A percentile compares a stretch with the other conserved stretches of the same genome.
Evolutionary conservation across 1,139 yeast genomes (phyloP).

Genomic region (Scheffersomyces stambukii): DNA sequence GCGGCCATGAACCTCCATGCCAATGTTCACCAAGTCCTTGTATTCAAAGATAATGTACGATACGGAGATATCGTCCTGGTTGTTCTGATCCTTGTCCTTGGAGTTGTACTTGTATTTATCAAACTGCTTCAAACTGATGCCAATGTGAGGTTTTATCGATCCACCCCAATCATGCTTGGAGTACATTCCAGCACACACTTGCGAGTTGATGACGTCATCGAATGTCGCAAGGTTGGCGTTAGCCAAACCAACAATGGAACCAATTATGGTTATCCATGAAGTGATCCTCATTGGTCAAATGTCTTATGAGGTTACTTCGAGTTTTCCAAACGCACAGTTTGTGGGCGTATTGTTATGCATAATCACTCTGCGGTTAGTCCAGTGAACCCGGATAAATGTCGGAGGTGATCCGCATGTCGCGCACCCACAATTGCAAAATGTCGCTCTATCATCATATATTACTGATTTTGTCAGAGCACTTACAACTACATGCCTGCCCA

Average conservation of each 20-base stretch:
- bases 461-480: no score
- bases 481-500: conserved; percentile 37
- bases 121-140: conserved; percentile 38
- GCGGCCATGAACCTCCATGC: conserved; percentile 36
- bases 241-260: conserved; percentile 6
- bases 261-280: conserved; percentile 1
- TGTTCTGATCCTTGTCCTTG: conserved; percentile 14
- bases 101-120: conserved; percentile 32
- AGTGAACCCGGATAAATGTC: no score
- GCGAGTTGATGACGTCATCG: conserved; percentile 43
- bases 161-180: conserved; percentile 89
- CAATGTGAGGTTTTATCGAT: conserved; percentile 56
- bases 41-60: conserved; percentile 80
- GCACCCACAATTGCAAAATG: no score
- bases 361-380: no score
- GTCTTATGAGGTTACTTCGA: neutral
- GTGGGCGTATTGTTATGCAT: no score
- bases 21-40: conserved; percentile 68
- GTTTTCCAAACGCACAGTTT: no score
- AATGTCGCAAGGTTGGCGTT: conserved; percentile 49
- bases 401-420: no score
- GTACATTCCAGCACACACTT: conserved; percentile 87
- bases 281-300: neutral
- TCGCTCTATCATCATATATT: no score
- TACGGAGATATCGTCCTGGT: conserved; percentile 38